Conservation (phyloP, 768 basidiomycete species). For the Cubamyces lactineus region DNA sequence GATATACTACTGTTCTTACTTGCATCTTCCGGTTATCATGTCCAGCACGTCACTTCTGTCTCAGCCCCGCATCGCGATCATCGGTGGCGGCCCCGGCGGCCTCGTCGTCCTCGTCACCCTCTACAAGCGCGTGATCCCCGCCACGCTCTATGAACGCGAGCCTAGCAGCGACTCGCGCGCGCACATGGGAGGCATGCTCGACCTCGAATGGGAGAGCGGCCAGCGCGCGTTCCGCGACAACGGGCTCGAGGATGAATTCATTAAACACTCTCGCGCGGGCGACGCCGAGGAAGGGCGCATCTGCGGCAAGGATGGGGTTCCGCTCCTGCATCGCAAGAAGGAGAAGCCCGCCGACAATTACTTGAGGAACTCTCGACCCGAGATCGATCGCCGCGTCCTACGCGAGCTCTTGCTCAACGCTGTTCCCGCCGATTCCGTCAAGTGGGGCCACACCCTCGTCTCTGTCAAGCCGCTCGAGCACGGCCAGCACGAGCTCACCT, state of each 20-base stretch:
- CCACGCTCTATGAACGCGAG: constrained; percentile 16
- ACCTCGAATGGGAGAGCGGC: constrained; percentile 10
- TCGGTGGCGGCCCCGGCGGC: constrained; percentile 9
- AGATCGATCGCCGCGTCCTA: constrained; percentile 19
- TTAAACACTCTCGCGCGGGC: not conserved
- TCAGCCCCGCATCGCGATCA: constrained; percentile 5
- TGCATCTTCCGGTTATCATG: too few species aligned
- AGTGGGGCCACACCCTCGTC: constrained; percentile 45
- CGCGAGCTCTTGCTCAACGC: constrained; percentile 15
- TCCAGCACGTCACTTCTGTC: too few species aligned
- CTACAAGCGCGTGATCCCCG: constrained; percentile 3
- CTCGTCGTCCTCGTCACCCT: constrained; percentile 11
- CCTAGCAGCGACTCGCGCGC: not conserved
- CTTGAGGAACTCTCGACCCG: constrained; percentile 8
- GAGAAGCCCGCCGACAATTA: not conserved
- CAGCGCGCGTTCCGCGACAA: constrained; percentile 15
- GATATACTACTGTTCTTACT: too few species aligned
- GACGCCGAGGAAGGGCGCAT: constrained; percentile 14
- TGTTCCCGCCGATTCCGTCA: constrained; percentile 38
- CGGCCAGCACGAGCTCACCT: constrained; percentile 28
- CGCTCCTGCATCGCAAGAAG: not conserved
- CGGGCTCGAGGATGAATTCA: constrained; percentile 12
- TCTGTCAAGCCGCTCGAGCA: constrained; percentile 31
- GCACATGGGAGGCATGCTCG: constrained; percentile 12
- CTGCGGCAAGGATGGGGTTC: constrained; percentile 11